Evolutionary conservation across 805 yeast species (phyloP), one percentile per base, ranked within the genome.

Genomic region (Wickerhamiella lipophila): DNA sequence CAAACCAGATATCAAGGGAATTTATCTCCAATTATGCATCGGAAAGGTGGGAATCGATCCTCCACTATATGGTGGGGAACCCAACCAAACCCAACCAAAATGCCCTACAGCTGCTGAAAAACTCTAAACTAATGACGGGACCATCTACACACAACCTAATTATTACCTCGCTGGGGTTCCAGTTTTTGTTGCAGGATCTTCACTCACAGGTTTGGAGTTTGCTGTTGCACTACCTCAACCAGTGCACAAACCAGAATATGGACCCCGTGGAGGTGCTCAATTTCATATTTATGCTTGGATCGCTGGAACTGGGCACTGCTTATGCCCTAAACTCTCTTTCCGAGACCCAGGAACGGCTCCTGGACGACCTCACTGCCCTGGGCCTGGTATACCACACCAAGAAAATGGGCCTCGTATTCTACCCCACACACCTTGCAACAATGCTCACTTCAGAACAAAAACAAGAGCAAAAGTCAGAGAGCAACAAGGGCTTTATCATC

Each of bases 181-280:
- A 92, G 67, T 92, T 92, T 59, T 66, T 92, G 52, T 68, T 92
- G 40, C 98, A 89, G 64, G 96, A 88, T 58, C 83, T 83, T 22
- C 87, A 86, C 61, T 82, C 95, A 0, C 98, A 92, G 64, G 81
- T 92, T 15, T 92, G 98, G 98, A 81, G 95, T 0, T 67, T 92
- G 36, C 67, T 92, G 42, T 67, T 92, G 35, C 96, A 92, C 61
- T 92, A 92, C 61, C 68, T 92, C 53, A 81, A 83, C 61, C 75
- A 85, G 72, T 77, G 96, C 1, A 89, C 84, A 59, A 78, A 79
- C 23, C 71, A 85, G 46, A 77, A 83, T 59, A 85, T 88, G 95
- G 95, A 92, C 65, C 87, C 95, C 0, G 97, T 92, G 16, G 98
- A 92, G 59, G 95, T 92, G 32, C 70, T 92, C 42, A 88, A 89